A percentile compares a stretch with the other conserved stretches of the same genome.
phyloP scores from a whole-genome alignment of 768 basidiomycete genomes.

The Podaxis rugospora region DNA sequence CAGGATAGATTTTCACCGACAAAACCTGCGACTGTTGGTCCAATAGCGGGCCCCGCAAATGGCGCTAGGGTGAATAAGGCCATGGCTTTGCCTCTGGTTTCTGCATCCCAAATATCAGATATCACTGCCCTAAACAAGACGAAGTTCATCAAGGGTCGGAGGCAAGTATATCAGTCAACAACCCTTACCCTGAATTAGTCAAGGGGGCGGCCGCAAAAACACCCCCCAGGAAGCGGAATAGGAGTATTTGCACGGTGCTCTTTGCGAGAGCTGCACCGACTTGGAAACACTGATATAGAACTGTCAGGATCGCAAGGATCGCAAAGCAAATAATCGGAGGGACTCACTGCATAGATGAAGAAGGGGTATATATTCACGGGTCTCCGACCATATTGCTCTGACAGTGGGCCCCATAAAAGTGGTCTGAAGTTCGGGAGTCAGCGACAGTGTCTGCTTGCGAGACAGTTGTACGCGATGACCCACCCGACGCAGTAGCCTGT shows the following conservation, averaged over 20 bases:
- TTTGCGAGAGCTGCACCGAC: conserved; percentile 56
- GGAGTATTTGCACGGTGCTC: conserved; percentile 59
- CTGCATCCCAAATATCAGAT: conserved; percentile 60
- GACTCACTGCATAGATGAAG: conserved; percentile 46
- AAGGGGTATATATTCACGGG: conserved; percentile 55
- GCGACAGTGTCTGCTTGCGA: background rate
- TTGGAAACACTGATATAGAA: conserved; percentile 45
- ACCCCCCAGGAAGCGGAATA: conserved; percentile 70
- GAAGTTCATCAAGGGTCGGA: background rate
- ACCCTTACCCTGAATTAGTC: conserved; percentile 65
- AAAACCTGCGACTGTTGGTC: conserved; percentile 50
- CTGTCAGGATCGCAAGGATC: background rate
- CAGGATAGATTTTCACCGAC: conserved; percentile 44
- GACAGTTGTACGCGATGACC: conserved; percentile 1
- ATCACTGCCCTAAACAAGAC: conserved; percentile 38
- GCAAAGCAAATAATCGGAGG: background rate
- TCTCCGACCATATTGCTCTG: conserved; percentile 53
- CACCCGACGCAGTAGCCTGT: conserved; percentile 64
- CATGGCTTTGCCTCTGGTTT: conserved; percentile 58
- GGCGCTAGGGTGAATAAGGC: conserved; percentile 61
- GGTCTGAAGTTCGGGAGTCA: conserved; percentile 26
- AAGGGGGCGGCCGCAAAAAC: conserved; percentile 65
- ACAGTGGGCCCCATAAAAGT: conserved; percentile 54
- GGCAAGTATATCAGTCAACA: conserved; percentile 13
- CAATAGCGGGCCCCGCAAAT: conserved; percentile 63